Evolutionary conservation across 768 basidiomycete species (phyloP).

Genomic region (Panaeolus papilionaceus): DNA sequence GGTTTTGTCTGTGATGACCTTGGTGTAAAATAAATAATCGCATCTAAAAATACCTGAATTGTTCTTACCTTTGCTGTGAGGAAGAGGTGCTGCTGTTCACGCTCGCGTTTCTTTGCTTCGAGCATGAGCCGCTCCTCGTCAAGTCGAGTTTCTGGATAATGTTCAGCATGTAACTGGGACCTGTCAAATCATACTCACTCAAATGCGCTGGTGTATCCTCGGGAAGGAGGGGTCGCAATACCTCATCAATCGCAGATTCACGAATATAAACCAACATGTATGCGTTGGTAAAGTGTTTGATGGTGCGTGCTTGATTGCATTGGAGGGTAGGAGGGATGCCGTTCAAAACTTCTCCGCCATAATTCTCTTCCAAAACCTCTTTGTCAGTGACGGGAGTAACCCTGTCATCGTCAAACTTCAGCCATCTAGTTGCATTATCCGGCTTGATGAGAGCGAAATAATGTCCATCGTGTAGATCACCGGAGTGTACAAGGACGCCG

Average conservation of each 20-base stretch:
- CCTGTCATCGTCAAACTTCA: constrained; percentile 98
- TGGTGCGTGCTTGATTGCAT: constrained; percentile 90
- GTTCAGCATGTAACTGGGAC: neutral
- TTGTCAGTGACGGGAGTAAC: constrained; percentile 98
- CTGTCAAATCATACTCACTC: constrained; percentile 58
- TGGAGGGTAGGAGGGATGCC: constrained; percentile 76
- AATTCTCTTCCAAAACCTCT: constrained; percentile 98
- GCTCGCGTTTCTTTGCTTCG: constrained; percentile 93
- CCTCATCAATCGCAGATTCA: constrained; percentile 81
- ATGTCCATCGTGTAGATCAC: constrained; percentile 97
- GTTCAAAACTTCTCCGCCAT: constrained; percentile 90
- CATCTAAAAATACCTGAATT: neutral
- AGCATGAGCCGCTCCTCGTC: constrained; percentile 93
- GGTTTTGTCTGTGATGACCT: constrained; percentile 96
- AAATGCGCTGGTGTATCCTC: constrained; percentile 95
- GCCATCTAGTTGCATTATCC: constrained; percentile 92
- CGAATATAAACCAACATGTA: constrained; percentile 99
- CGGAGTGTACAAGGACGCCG: constrained; percentile 98
- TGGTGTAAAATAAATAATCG: constrained; percentile 11
- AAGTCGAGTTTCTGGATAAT: constrained; percentile 76
- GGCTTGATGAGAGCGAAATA: constrained; percentile 99
- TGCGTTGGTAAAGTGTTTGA: constrained; percentile 99
- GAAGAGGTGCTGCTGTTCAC: constrained; percentile 98
- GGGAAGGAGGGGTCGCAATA: constrained; percentile 88
- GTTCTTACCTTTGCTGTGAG: constrained; percentile 87